Evolutionary conservation across 306 rosid species (phyloP).

Genomic region (Betula pendula): DNA sequence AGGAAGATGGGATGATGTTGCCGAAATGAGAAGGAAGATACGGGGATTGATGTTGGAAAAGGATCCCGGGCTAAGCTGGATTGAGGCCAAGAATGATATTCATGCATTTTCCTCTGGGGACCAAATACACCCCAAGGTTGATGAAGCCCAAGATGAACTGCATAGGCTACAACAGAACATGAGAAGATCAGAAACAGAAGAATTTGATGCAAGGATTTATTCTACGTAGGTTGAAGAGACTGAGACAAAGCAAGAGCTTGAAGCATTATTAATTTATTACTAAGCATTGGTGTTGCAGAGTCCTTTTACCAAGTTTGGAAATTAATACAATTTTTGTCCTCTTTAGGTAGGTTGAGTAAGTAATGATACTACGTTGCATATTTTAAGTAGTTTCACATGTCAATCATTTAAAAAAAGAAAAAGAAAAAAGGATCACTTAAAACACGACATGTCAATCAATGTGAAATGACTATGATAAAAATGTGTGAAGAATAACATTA

Average conservation of each 20-base stretch:
- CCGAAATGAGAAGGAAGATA: constrained; percentile 61
- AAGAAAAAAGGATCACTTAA: too few species aligned
- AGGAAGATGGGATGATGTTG: constrained; percentile 64
- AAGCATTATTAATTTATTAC: neutral
- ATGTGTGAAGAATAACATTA: too few species aligned
- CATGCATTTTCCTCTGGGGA: constrained; percentile 67
- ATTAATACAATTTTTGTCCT: neutral
- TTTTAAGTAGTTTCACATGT: too few species aligned
- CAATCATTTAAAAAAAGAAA: too few species aligned
- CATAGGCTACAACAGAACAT: constrained; percentile 56
- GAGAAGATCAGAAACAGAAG: constrained; percentile 42
- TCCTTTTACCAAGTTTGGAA: neutral
- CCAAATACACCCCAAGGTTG: constrained; percentile 49
- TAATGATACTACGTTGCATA: too few species aligned
- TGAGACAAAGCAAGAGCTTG: neutral
- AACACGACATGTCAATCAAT: too few species aligned
- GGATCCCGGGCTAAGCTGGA: constrained; percentile 82
- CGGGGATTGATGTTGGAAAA: constrained; percentile 46
- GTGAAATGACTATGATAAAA: too few species aligned
- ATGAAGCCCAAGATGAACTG: constrained; percentile 55
- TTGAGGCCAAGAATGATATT: constrained; percentile 59
- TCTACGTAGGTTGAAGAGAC: constrained; percentile 15
- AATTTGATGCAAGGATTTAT: constrained; percentile 28
- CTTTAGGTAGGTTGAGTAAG: neutral
- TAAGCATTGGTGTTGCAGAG: neutral